A percentile compares a stretch with the other conserved stretches of the same genome.
Evolutionary conservation across 371 early-diverging fungal genomes (phyloP).

Genomic region (Actinomortierella wolfii): DNA sequence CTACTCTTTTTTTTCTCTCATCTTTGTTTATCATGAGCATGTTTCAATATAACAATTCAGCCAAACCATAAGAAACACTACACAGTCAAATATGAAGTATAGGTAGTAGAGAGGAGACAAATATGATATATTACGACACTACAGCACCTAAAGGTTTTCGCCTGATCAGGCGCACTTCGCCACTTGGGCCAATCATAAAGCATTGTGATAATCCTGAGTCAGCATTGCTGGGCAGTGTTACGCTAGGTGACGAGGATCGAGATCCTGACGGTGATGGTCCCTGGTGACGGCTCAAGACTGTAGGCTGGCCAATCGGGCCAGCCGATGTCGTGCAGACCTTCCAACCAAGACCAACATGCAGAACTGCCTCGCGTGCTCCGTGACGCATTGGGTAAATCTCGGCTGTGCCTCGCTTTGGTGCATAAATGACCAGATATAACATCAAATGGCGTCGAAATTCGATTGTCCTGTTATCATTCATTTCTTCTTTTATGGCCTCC

Average conservation of each 20-base stretch:
- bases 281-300: constrained; percentile 49
- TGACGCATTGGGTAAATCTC: constrained; percentile 66
- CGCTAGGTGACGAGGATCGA: constrained; percentile 4
- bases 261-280: constrained; percentile 47
- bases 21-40: no score
- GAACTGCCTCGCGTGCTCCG: constrained; percentile 61
- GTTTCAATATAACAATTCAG: no score
- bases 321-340: constrained; percentile 46
- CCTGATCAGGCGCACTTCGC: constrained; percentile 49
- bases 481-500: no score
- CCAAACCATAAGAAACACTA: no score
- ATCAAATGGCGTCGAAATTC: constrained; percentile 25
- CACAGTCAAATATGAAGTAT: no score
- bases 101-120: no score
- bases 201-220: constrained; percentile 50
- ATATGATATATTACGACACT: no score
- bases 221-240: constrained; percentile 40
- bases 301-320: constrained; percentile 49
- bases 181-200: constrained; percentile 60
- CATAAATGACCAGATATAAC: constrained; percentile 63
- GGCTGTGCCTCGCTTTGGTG: constrained; percentile 59
- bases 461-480: no score
- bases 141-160: no score
- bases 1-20: no score
- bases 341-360: constrained; percentile 65